Percentiles rank a stretch among this genome's conserved stretches.
Evolutionary conservation across 495 filamentous ascomycete genomes (phyloP).

Genomic region (Cairneyella variabilis): DNA sequence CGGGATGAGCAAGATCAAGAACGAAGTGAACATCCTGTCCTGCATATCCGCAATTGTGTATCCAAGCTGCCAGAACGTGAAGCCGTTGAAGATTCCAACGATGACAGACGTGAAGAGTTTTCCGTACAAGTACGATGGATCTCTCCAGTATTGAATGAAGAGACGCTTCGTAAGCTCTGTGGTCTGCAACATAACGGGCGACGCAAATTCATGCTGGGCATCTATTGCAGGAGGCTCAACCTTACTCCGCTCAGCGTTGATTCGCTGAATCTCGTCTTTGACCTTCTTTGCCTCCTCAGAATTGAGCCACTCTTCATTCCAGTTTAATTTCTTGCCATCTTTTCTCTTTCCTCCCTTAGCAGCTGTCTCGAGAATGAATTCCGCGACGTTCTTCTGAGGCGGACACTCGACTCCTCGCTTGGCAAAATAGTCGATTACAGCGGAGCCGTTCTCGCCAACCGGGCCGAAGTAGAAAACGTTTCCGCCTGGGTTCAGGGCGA

Average conservation of each 20-base stretch:
- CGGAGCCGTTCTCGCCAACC: slow-evolving; percentile 58
- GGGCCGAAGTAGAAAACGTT: slow-evolving; percentile 73
- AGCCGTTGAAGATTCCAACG: slow-evolving; percentile 49
- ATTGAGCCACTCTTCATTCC: slow-evolving; percentile 69
- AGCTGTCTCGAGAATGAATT: slow-evolving; percentile 81
- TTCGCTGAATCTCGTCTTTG: slow-evolving; percentile 55
- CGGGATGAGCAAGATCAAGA: slow-evolving; percentile 72
- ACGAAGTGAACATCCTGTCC: slow-evolving; percentile 73
- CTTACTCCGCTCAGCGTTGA: slow-evolving; percentile 53
- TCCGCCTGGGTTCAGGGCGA: slow-evolving; percentile 66
- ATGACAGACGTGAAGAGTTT: slow-evolving; percentile 59
- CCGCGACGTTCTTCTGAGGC: slow-evolving; percentile 61
- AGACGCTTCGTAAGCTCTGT: slow-evolving; percentile 35
- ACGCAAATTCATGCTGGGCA: slow-evolving; percentile 44
- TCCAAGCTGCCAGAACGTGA: slow-evolving; percentile 40
- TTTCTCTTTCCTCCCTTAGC: slow-evolving; percentile 52
- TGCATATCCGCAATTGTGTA: slow-evolving; percentile 61
- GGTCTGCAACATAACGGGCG: slow-evolving; percentile 32
- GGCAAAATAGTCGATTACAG: slow-evolving; percentile 64
- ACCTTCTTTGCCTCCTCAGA: slow-evolving; percentile 51
- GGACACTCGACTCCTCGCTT: slow-evolving; percentile 57
- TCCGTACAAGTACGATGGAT: slow-evolving; percentile 68
- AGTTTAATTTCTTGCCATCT: slow-evolving; percentile 54
- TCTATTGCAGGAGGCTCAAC: slow-evolving; percentile 26
- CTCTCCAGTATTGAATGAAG: slow-evolving; percentile 61